Base-by-base conservation (phyloP, 164 flowering plant species). In the Pachysandra terminalis region DNA sequence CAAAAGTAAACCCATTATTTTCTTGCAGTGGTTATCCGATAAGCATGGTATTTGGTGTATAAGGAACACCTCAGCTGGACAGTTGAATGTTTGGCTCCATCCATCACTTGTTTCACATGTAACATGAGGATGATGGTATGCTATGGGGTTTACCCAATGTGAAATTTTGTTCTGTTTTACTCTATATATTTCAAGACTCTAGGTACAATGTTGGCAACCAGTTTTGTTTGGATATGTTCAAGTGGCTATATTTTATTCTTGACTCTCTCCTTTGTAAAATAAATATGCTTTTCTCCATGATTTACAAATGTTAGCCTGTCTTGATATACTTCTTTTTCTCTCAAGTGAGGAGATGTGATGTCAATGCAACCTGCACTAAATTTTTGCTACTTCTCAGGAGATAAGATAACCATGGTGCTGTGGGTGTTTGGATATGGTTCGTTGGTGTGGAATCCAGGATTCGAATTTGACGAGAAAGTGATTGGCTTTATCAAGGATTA, bases 341-440 rank as follows among this genome's bases (percentile, higher is more conserved):
- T 21, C 19, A 16, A 24, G 17, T 51, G 17, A 2, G 8, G 0
- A 52, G 32, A 24, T 15, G 53, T 65, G 10, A 40, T 10, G 10
- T 19, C 37, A 19, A 37, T 66, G 66, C 26, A 61, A 28, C 52
- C 15, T 53, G 26, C 25, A 32, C 63, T 62, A 22, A 26, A 58
- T 24, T 22, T 67, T 25, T 58, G 28, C 25, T 56, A 59, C 45
- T 61, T 67, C 48, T 70, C 78, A 78, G 85, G 75, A 72, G 56
- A 59, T 65, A 67, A 40, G 37, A 37, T 61, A 72, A 81, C 48
- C 59, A 96, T 96, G 99, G 99, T 90, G 37, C 75, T 96, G 66
- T 96, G 99, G 99, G 83, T 96, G 64, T 96, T 96, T 68, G 99
- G 96, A 28, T 96, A 96, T 75, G 99, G 98, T 8, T 92, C 98